phyloP scores from a whole-genome alignment of 169 alveolate genomes.

The Plasmodium reichenowi region DNA sequence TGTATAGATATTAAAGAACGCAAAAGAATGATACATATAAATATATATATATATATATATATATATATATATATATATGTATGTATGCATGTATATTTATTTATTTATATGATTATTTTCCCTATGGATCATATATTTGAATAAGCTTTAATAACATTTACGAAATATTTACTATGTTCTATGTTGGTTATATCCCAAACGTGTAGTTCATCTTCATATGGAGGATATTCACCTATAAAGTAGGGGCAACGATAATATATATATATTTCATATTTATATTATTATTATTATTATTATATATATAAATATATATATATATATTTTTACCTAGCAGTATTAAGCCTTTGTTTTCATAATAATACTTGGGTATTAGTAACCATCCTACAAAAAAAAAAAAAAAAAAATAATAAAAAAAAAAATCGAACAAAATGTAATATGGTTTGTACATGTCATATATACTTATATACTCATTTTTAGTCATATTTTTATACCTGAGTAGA shows the following conservation, averaged over 20 bases:
- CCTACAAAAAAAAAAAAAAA: constrained; percentile 41
- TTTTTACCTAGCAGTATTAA: constrained; percentile 72
- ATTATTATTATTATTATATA: neutral
- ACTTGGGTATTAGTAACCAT: constrained; percentile 58
- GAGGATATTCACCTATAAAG: constrained; percentile 72
- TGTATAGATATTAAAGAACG: too few species aligned
- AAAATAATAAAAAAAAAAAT: neutral
- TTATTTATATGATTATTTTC: too few species aligned
- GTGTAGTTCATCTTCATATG: constrained; percentile 76
- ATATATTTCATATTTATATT: neutral
- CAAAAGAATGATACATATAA: too few species aligned
- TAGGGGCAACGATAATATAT: constrained; percentile 8
- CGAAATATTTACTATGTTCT: constrained; percentile 60
- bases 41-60: too few species aligned
- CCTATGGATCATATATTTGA: constrained; percentile 6
- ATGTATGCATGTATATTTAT: neutral
- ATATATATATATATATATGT: too few species aligned
- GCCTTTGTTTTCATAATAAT: constrained; percentile 61
- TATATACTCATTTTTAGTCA: neutral
- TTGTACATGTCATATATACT: neutral
- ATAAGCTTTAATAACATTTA: constrained; percentile 62
- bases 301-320: neutral
- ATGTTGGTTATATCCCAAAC: constrained; percentile 63
- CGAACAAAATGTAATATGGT: neutral
- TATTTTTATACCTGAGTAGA: constrained; percentile 50